Evolutionary conservation across 495 filamentous ascomycete genomes (phyloP).

Genomic region (Sporormia fimetaria): DNA sequence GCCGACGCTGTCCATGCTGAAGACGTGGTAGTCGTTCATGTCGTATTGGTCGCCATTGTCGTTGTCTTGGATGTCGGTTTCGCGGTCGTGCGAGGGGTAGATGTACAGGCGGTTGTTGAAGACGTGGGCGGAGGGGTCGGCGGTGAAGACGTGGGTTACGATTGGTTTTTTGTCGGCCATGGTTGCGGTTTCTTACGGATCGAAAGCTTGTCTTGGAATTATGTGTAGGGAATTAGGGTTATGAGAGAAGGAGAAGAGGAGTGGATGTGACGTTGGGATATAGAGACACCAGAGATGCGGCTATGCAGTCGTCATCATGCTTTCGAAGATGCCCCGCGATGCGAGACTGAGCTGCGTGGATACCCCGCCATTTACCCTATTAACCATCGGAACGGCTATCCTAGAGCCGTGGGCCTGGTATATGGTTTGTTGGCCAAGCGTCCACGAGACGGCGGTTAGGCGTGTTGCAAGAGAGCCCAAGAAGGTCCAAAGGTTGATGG

Average conservation of each 20-base stretch:
- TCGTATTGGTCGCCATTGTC: slow-evolving; percentile 77
- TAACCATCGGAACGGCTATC: slow-evolving; percentile 15
- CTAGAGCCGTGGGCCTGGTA: neutral
- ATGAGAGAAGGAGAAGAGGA: neutral
- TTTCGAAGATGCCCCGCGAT: slow-evolving; percentile 6
- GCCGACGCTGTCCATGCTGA: slow-evolving; percentile 41
- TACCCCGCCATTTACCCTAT: slow-evolving; percentile 18
- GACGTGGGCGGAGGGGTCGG: slow-evolving; percentile 56
- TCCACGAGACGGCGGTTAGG: slow-evolving; percentile 3
- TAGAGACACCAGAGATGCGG: neutral
- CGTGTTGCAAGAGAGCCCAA: neutral
- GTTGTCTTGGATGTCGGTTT: slow-evolving; percentile 52
- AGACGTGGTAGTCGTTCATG: slow-evolving; percentile 63
- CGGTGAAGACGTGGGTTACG: slow-evolving; percentile 57
- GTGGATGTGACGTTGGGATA: neutral
- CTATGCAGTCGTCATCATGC: slow-evolving; percentile 1
- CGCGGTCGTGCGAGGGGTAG: slow-evolving; percentile 56
- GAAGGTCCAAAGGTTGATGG: neutral
- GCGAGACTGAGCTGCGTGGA: no score
- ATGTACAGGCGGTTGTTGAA: slow-evolving; percentile 52
- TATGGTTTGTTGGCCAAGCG: neutral
- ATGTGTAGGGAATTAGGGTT: neutral
- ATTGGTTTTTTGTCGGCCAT: slow-evolving; percentile 31
- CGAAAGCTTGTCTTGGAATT: neutral
- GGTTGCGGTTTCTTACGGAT: neutral